phyloP scores from a whole-genome alignment of 495 filamentous ascomycete species.

The Emericellopsis terricola region DNA sequence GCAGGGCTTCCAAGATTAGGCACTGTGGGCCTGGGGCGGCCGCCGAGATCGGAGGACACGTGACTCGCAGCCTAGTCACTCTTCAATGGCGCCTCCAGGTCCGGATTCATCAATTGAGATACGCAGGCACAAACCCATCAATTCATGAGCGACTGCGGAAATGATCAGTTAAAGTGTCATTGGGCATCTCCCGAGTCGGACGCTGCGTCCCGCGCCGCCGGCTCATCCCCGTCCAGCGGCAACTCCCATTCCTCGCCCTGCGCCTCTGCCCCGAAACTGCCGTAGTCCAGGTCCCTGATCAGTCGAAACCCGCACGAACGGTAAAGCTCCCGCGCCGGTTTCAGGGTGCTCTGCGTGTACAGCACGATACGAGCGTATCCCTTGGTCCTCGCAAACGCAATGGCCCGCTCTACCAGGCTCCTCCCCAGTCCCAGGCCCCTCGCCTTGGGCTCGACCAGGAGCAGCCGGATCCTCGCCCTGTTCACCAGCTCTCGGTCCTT shows the following conservation, averaged over 20 bases:
- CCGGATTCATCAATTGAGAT: no score
- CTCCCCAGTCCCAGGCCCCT: background rate
- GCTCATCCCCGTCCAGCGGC: no score
- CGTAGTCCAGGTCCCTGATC: background rate
- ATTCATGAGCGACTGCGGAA: no score
- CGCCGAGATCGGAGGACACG: no score
- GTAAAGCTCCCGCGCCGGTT: background rate
- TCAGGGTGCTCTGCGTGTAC: background rate
- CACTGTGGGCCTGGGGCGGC: no score
- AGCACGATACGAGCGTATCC: background rate
- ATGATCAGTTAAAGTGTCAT: no score
- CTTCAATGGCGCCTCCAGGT: no score
- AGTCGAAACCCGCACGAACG: background rate
- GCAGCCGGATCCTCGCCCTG: background rate
- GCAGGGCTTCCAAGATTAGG: no score
- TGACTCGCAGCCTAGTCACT: no score
- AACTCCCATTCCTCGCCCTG: background rate
- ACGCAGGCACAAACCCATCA: no score
- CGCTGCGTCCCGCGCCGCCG: no score
- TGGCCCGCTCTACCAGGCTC: background rate
- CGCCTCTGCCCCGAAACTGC: background rate
- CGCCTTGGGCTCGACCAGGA: background rate
- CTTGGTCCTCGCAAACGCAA: background rate
- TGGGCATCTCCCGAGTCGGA: no score
- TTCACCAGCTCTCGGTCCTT: background rate